Evolutionary conservation across 148 eudicot genomes (phyloP), one percentile per base, ranked within the genome.

Genomic region (Pharnaceum exiguum): DNA sequence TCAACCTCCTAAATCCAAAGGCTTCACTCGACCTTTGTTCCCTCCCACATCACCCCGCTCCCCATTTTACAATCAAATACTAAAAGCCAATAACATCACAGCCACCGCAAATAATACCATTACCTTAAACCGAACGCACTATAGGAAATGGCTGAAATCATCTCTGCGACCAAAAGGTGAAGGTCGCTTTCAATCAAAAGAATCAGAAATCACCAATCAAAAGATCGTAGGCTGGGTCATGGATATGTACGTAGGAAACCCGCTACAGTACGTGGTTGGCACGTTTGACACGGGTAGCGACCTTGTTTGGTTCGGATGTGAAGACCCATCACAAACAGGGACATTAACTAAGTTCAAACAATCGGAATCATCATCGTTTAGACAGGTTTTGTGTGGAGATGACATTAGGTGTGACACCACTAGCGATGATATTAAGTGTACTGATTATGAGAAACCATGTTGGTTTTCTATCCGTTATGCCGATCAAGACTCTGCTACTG

Each of bases 231-330:
- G 59, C 7, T 55, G 38, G 10, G 45, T 55, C 0, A 55, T 55
- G 59, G 23, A 55, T n/a, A 37, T 55, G 31, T 24, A 22, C 21
- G 17, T 55, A 23, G 45, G 59, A 17, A 19, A 12, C 8, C 59
- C 59, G 26, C 11, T 18, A 35, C 59, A 55, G 21, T 15, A 26
- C 21, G 46, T 55, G 29, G 23, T 35, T 12, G 59, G 59, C 3
- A 2, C 3, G 15, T 55, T 55, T 18, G 45, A 55, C 44, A 55
- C 45, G 10, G 59, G 59, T 2, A 55, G 59, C n/a, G 59, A 55
- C 9, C 45, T 55, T 1, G 16, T 55, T 17, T 55, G 59, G 59
- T 38, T 55, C 59, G 45, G 38, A 55, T 55, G 59, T 12, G 44
- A 55, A 36, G 59, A 21, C 1, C 22, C 13, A 16, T 27, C 15